phyloP scores from a whole-genome alignment of 2,329 filamentous ascomycete genomes.

The Grosmannia clavigera region DNA sequence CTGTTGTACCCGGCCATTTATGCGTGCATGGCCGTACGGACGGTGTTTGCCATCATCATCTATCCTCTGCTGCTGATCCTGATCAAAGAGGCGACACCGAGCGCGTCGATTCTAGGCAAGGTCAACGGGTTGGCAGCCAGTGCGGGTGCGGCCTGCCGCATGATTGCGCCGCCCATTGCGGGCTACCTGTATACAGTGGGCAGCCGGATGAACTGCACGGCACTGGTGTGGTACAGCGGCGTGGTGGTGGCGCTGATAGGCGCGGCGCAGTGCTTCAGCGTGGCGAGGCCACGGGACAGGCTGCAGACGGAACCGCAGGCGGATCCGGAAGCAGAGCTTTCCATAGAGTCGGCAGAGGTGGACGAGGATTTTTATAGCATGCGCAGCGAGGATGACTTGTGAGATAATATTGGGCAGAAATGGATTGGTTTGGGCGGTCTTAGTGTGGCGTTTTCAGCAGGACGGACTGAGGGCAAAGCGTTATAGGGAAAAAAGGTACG shows the following conservation, averaged over 20 bases:
- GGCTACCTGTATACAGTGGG: slow-evolving; percentile 52
- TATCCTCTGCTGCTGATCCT: slow-evolving; percentile 55
- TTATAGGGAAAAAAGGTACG: too few species aligned
- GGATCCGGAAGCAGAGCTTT: background rate
- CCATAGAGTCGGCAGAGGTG: too few species aligned
- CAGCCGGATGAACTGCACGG: slow-evolving; percentile 44
- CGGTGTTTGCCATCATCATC: slow-evolving; percentile 49
- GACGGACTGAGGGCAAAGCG: too few species aligned
- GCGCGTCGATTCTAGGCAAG: slow-evolving; percentile 42
- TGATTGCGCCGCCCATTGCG: slow-evolving; percentile 52
- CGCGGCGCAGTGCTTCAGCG: slow-evolving; percentile 46
- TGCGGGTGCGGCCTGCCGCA: slow-evolving; percentile 53
- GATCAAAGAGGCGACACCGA: slow-evolving; percentile 53
- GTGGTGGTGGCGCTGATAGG: slow-evolving; percentile 43
- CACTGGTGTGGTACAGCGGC: slow-evolving; percentile 52
- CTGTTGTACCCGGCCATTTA: slow-evolving; percentile 47
- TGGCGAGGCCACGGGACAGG: slow-evolving; percentile 21
- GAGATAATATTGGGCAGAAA: too few species aligned
- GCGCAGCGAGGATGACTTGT: too few species aligned
- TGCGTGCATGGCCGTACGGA: slow-evolving; percentile 41
- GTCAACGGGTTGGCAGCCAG: slow-evolving; percentile 56
- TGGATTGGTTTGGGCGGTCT: too few species aligned
- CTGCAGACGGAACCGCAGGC: background rate
- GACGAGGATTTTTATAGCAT: too few species aligned
- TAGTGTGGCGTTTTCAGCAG: too few species aligned